Percentiles rank a stretch among this genome's conserved stretches.
Evolutionary conservation across 495 filamentous ascomycete genomes (phyloP).

Genomic region (Podospora pseudoanserina): DNA sequence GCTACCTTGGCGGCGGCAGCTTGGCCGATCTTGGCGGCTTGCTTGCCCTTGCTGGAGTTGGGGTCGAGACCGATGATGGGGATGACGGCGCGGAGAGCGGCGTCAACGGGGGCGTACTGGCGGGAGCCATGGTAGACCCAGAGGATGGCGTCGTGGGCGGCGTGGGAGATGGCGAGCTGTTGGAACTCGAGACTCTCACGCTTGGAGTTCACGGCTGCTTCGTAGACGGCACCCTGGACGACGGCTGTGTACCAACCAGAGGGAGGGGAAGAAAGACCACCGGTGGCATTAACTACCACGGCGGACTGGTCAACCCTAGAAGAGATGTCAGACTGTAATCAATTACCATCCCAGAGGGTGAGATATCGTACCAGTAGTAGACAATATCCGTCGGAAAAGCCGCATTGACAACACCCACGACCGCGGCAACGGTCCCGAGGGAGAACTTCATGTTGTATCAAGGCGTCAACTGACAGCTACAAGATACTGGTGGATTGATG

Average conservation of each 20-base stretch:
- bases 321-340: not conserved
- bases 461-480: not conserved
- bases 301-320: slow-evolving; percentile 31
- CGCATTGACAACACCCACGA: slow-evolving; percentile 20
- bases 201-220: slow-evolving; percentile 30
- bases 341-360: not conserved
- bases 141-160: slow-evolving; percentile 34
- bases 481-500: not conserved
- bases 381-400: slow-evolving; percentile 38
- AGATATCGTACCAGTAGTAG: slow-evolving; percentile 30
- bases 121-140: slow-evolving; percentile 39
- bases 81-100: slow-evolving; percentile 28
- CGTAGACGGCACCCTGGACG: slow-evolving; percentile 33
- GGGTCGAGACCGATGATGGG: slow-evolving; percentile 30
- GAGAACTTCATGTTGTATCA: slow-evolving; percentile 17
- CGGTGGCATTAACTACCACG: slow-evolving; percentile 33
- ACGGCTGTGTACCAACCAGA: slow-evolving; percentile 33
- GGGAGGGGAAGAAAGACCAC: slow-evolving; percentile 34
- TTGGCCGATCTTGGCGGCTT: slow-evolving; percentile 28
- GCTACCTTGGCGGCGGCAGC: slow-evolving; percentile 29
- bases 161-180: slow-evolving; percentile 40
- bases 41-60: slow-evolving; percentile 21
- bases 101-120: slow-evolving; percentile 27
- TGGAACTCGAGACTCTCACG: slow-evolving; percentile 29
- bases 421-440: slow-evolving; percentile 13